Evolutionary conservation across 2,329 filamentous ascomycete genomes (phyloP), one percentile per base, ranked within the genome.

Genomic region (Mollisiaceae sp.): DNA sequence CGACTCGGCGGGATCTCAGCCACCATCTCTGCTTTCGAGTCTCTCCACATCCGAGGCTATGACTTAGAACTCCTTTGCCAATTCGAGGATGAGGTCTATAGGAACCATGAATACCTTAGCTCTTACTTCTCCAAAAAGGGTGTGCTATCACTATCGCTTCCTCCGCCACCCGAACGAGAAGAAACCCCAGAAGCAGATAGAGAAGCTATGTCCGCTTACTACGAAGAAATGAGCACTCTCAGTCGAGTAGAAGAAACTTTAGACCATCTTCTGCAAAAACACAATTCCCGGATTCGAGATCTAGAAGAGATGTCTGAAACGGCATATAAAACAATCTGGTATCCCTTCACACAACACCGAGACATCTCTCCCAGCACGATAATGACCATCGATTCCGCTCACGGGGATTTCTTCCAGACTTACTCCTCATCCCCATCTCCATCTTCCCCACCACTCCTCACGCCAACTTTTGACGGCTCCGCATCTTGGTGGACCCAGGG

Each of bases 401-500:
- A 90, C 65, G 91, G 89, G 8, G 91, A 94, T 73, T 88, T 87
- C 74, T 96, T 95, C 76, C 90, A 94, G 74, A 89, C 88, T 0
- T 69, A 69, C 6, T 24, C 45, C 3, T 20, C 63, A 35, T 12
- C 50, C 24, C 20, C 71, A 27, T 69, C 64, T 24, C 47, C 45
- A 66, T 27, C 22, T 9, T 57, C 14, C 9, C 36, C 36, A 27
- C 43, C 54, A n/a, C 73, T 87, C 3, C 78, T 92, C 0, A 83
- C 82, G 55, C 84, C 91, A 0, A 89, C 90, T 0, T 93, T 95
- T 63, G 93, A 96, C 71, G 92, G 90, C 2, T 95, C 92, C 0
- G 92, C 92, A 0, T 94, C 91, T 0, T 96, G 93, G 92, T 96
- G 93, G 92, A 96, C 92, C 0, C 93, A 96, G 77, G 92, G 92